Evolutionary conservation across 129 eudicot genomes (phyloP).

Genomic region (Saposhnikovia divaricata): DNA sequence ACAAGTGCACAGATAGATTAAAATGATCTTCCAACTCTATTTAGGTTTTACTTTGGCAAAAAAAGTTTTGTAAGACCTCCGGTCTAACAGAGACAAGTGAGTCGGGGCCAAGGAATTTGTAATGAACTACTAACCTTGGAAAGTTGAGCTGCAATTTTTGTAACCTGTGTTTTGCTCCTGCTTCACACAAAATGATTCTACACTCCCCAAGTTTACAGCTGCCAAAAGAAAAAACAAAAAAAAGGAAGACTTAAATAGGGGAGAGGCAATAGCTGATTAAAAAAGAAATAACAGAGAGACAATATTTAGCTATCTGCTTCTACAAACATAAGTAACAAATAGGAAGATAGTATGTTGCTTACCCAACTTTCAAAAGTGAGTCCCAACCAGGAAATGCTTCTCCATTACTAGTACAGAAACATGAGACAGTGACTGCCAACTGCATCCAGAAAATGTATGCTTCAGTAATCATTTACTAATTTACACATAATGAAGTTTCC

Average conservation of each 20-base stretch:
- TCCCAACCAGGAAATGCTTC: slow-evolving; percentile 94
- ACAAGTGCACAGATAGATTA: neutral
- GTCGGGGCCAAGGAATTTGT: neutral
- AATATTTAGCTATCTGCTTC: neutral
- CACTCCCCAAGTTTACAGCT: slow-evolving; percentile 98
- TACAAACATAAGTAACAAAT: neutral
- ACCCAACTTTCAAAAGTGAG: slow-evolving; percentile 74
- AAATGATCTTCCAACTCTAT: neutral
- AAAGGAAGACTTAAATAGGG: neutral
- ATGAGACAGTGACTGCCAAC: slow-evolving; percentile 73
- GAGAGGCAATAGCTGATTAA: neutral
- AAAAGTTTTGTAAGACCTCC: neutral
- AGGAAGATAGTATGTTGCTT: slow-evolving; percentile 16
- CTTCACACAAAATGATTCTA: slow-evolving; percentile 73
- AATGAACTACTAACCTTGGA: slow-evolving; percentile 59
- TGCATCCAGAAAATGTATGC: slow-evolving; percentile 30
- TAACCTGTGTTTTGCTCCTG: slow-evolving; percentile 78
- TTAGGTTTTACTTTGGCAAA: neutral
- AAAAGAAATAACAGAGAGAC: neutral
- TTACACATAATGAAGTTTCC: neutral
- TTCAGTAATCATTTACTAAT: neutral
- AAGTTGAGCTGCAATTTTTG: slow-evolving; percentile 95
- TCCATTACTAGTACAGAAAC: slow-evolving; percentile 76
- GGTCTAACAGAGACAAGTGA: neutral
- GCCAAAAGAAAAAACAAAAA: slow-evolving; percentile 4